Base-by-base conservation (phyloP, 257 asterid species). In the Fraxinus quadrangulata region DNA sequence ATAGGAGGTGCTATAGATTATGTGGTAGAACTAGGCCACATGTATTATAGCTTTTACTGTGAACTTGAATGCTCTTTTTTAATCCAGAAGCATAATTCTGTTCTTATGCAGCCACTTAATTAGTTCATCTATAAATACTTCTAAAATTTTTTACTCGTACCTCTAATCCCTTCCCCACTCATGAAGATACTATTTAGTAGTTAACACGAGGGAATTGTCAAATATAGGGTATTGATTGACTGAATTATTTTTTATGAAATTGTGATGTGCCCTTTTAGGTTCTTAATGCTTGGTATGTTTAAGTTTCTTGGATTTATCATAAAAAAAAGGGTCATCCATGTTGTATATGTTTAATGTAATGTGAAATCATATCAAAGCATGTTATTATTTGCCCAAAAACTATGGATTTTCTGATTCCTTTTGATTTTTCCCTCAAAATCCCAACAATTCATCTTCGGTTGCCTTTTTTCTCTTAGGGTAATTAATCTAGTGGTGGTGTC, bases 401-500 rank as follows among this genome's bases (percentile, higher is more conserved):
- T 68, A 17, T 14, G 6, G 36, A 67, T n/a, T 73, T 37, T 71
- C 78, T 24, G 45, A 28, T 66, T 33, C 75, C 47, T 63, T 5
- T 63, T 69, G n/a, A 51, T 63, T 13, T 63, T 13, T 11, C 71
- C 37, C 51, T 30, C 2, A 28, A 26, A 70, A 5, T 36, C 28
- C 65, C 19, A 65, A 13, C 21, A 40, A 33, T 73, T 83, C 70
- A 80, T 75, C 73, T 56, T 40, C n/a, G 36, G 6, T 37, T 75
- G 76, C 24, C 40, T 12, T 65, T 21, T 36, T 77, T 56, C 70
- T 75, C 81, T 83, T 86, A 92, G 99, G 90, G 86, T 88, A 85
- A 96, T 96, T 82, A 96, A 96, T 81, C 99, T 98, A 66, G 99
- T 96, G 70, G 97, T 96, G 71, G 97, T 96, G 78, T 75, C 98